Evolutionary conservation across 495 filamentous ascomycete genomes (phyloP), one percentile per base, ranked within the genome.

Genomic region (Chaetomium cochliodes): DNA sequence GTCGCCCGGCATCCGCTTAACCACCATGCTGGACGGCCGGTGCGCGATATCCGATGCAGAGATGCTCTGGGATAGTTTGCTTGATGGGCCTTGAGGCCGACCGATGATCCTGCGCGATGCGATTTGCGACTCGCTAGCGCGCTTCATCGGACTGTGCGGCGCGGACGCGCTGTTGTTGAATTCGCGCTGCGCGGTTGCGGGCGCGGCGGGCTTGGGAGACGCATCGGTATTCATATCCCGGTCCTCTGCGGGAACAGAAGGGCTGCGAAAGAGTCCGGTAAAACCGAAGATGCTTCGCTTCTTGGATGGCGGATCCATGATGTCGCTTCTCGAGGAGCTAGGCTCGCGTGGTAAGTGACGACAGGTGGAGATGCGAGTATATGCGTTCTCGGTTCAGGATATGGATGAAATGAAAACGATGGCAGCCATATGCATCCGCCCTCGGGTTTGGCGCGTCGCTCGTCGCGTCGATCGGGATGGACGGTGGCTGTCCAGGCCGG

Each of bases 81-180:
- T 74, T n/a, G 74, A 75, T 30, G 73, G 74, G 28, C 71, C 73
- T 49, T 74, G 72, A n/a, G 69, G 67, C 16, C 70, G 68, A 28
- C 62, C 66, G 61, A 73, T 64, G 39, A 77, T 68, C 67, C 71
- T 77, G 33, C 74, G 68, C n/a, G 64, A 59, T 28, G 73, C 72
- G 46, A 77, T 60, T 60, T 75, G 73, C 15, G 70, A 62, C 30
- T 74, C 70, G 55, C 72, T 74, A 12, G 74, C 74, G 69, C 74
- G 74, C 72, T 77, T 75, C 53, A 64, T 69, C n/a, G 73, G 74
- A 57, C 74, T 77, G 67, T 75, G 70, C 20, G 65, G 69, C 61
- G 63, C 65, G 30, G 66, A 66, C 66, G 73, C 67, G 67, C 41
- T 67, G 68, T 46, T 66, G 58, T 46, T 66, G 58, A 62, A 60